Base-by-base conservation (phyloP, 1,139 yeast species). In the Pichia sp. region DNA sequence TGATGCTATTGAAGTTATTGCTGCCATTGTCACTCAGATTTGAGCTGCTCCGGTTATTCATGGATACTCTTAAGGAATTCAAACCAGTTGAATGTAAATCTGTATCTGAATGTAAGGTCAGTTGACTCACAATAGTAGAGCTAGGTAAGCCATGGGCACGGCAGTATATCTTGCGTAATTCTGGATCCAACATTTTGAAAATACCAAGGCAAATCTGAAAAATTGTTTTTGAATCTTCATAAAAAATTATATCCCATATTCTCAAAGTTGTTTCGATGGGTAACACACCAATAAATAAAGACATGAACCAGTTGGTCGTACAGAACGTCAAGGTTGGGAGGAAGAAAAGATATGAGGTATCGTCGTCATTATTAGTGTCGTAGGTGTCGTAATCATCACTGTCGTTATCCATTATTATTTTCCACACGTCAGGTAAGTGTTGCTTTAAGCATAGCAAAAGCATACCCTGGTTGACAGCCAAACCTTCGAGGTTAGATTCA, bases 231-330 rank as follows among this genome's bases (percentile, higher is more conserved):
- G 96, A 85, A 22, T 90, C 97, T 66, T 93, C 98, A 64, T 86
- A 89, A 75, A 95, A 91, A 52, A 93, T 70, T 49, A 95, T 87
- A 67, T 93, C 99, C 99, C 99, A 93, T 0, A 93, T 85, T 53
- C 98, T 72, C 48, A 93, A 72, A 10, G 88, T 85, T 0, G 95
- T 82, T 65, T 93, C 98, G 18, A 88, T 80, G 0, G 98, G 99
- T 41, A 93, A 70, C 1, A 83, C 80, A 0, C 96, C 96, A 41
- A 91, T 89, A 70, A 87, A 93, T 6, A 89, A 79, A 58, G 96
- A 87, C 99, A 93, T 93, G 66, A 93, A 93, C 99, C 99, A 93
- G 47, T 96, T 85, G 0, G 97, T 91, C 0, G 98, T 91, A 58
- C 96, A 95, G 43, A 93, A 74, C 0, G 97, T 87, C 4, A 93